Evolutionary conservation across 192 early-diverging fungal species (phyloP), one percentile per base, ranked within the genome.

Genomic region (Rhizoclosmatium globosum): DNA sequence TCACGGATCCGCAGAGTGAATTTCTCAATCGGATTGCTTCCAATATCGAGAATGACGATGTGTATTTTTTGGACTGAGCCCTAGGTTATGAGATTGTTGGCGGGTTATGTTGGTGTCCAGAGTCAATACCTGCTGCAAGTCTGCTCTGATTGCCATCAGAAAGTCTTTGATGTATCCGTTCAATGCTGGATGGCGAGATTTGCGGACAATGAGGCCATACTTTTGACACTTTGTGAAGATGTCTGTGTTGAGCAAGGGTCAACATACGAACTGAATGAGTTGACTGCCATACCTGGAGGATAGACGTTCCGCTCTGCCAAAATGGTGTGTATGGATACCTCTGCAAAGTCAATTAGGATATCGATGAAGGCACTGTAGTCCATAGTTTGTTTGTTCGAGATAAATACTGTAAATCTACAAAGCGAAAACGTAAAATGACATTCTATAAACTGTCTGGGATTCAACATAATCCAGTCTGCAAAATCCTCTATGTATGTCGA

Each of bases 91-190:
- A n/a, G n/a, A n/a, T n/a, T n/a, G n/a, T n/a, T 9, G 23, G 7
- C 15, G 6, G 43, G 57, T 6, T 41, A 6, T n/a, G 17, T 50
- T 9, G 3, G 71, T 47, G 44, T 78, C n/a, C 13, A 46, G 1
- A 47, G n/a, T 2, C 19, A 60, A 44, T 21, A 85, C 84, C 69
- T 80, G 68, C 59, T 48, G 46, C 48, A 87, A 59, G 48, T 87
- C 86, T 1, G 81, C 82, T 38, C 74, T 59, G 31, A 87, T 64
- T 4, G 56, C 71, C 44, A 48, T 70, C 50, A 87, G 48, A 57
- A 85, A 66, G 71, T 85, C 77, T n/a, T 77, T 76, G 48, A 87
- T 87, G 69, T 87, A 87, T 56, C 66, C 77, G 50, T 82, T 85
- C 4, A 87, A 77, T 19, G 58, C 73, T 7, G 86, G 86, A 71